These are phyloP conservation scores for Ustulina deusta DNA, from an alignment of 2,329 filamentous ascomycete species.

Conservation along the genomic window DNA sequence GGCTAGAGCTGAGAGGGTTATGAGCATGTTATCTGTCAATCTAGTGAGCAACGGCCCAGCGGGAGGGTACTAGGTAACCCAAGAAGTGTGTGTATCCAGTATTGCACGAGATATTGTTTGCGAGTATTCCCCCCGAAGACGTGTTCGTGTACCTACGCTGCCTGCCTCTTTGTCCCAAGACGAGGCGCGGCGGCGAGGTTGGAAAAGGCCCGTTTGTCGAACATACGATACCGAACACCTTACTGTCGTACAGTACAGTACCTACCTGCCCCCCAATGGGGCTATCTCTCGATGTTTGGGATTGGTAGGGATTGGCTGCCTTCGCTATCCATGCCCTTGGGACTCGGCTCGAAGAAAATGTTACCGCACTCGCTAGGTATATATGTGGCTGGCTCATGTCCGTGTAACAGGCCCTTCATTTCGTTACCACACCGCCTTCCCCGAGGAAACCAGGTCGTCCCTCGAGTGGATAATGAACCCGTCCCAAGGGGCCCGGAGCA, in stretches of 20 bases:
- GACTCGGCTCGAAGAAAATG: constrained; percentile 9
- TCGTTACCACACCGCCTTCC: constrained; percentile 11
- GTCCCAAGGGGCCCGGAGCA: neutral
- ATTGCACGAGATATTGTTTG: constrained; percentile 10
- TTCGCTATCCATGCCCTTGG: constrained; percentile 2
- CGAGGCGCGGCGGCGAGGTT: neutral
- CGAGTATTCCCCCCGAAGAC: neutral
- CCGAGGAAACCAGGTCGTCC: neutral
- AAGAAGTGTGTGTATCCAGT: neutral
- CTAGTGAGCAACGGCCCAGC: neutral
- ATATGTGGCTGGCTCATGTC: neutral
- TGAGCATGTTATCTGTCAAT: neutral
- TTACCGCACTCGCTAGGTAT: neutral
- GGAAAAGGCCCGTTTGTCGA: constrained; percentile 15
- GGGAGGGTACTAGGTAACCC: neutral
- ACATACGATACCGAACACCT: neutral
- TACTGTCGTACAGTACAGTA: neutral
- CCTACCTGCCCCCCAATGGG: neutral
- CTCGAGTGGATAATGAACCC: neutral
- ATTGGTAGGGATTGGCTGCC: neutral
- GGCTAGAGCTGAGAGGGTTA: neutral
- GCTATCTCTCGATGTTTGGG: neutral
- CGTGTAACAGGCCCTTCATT: constrained; percentile 6
- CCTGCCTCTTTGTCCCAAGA: neutral
- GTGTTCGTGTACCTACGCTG: neutral